Base-by-base conservation (phyloP, 2,329 filamentous ascomycete genomes). In the Epichloe amarillans region DNA sequence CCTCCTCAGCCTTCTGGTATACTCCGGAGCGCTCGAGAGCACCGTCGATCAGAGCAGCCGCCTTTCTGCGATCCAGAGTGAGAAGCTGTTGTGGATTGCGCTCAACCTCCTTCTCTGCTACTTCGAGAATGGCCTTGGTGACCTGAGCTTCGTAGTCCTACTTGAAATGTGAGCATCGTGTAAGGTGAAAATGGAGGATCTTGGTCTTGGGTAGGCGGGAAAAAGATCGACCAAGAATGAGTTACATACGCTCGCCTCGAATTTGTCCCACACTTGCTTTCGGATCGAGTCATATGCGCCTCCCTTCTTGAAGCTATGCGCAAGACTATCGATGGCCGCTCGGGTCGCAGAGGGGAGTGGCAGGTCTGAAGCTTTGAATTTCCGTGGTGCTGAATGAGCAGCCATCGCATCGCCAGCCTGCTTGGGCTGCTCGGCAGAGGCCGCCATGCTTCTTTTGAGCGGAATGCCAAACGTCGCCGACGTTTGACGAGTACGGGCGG, bases 281-380 rank as follows among this genome's bases (percentile, higher is more conserved):
- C 86, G 81, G 55, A 90, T 77, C 14, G 76, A 72, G 66, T 93
- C 87, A 62, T 90, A 93, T 52, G 85, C 84, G 54, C 87, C 87
- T 66, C 88, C 88, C 69, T 90, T 91, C 68, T 90, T 90, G 70
- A 90, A 91, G 11, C 78, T 83, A 62, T 87, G 83, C n/a, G 86
- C 79, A 21, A 91, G 75, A 15, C 75, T 77, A 58, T 90, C 86
- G 51, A 91, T 88, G 1, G 83, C 82, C 1, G 78, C 76, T 56
- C 84, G 76, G 49, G 87, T 86, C n/a, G 80, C 76, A 3, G 83
- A 84, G 5, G 84, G 19, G 19, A 90, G 69, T 2, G 86, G 86
- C 17, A 91, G 73, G 58, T 91, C 86, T 0, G 83, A 83, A 3
- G 84, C 79, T 64, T 88, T 88, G 63, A 84, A 79, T 60, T 80